Conservation (phyloP, 306 rosid species). For the Glycine latifolia region DNA sequence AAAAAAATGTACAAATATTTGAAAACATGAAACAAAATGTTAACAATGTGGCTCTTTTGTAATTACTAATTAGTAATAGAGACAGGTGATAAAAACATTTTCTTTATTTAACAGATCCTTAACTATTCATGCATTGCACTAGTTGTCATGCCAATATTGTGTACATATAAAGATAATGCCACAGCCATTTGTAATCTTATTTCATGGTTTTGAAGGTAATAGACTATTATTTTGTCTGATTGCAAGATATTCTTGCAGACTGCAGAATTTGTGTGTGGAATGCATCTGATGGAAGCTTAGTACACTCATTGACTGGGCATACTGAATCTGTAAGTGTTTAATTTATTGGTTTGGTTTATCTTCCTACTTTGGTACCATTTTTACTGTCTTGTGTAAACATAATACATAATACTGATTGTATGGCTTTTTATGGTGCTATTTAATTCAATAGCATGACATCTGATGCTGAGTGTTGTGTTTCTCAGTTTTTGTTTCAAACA, state of each 20-base stretch:
- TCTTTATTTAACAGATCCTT: neutral
- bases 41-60: neutral
- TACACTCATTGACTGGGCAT: slow-evolving; percentile 97
- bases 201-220: slow-evolving; percentile 35
- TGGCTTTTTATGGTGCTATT: slow-evolving; percentile 23
- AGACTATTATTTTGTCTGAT: slow-evolving; percentile 36
- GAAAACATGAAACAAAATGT: neutral
- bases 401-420: neutral
- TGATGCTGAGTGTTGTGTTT: slow-evolving; percentile 34
- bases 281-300: slow-evolving; percentile 98
- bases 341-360: slow-evolving; percentile 41
- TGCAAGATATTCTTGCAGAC: slow-evolving; percentile 65
- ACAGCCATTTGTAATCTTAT: slow-evolving; percentile 30
- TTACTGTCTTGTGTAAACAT: slow-evolving; percentile 10
- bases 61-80: neutral
- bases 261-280: slow-evolving; percentile 99
- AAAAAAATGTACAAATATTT: neutral
- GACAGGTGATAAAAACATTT: neutral
- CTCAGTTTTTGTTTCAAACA: slow-evolving; percentile 30
- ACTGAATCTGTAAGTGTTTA: slow-evolving; percentile 83
- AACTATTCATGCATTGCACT: slow-evolving; percentile 13
- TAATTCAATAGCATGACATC: slow-evolving; percentile 25
- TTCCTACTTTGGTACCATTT: slow-evolving; percentile 10
- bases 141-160: slow-evolving; percentile 23
- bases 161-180: slow-evolving; percentile 7